phyloP scores from a whole-genome alignment of 2,329 filamentous ascomycete genomes.

The Penicillium crustosum region DNA sequence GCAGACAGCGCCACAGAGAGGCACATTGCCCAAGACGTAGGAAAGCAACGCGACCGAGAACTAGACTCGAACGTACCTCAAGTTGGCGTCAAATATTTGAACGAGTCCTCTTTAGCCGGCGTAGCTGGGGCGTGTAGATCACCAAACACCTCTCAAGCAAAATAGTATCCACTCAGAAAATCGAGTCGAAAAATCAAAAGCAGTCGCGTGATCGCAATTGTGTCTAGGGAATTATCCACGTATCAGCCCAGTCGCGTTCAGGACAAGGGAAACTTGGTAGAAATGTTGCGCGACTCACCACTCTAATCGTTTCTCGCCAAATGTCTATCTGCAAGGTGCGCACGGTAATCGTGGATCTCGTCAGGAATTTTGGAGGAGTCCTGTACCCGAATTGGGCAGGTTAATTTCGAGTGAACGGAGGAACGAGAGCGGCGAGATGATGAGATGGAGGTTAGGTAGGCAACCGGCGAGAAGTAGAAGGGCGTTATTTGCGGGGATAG shows the following conservation, averaged over 20 bases:
- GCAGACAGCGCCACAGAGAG: background rate
- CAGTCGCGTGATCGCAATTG: constrained; percentile 11
- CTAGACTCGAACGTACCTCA: background rate
- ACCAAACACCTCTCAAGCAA: background rate
- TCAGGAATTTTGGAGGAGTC: constrained; percentile 13
- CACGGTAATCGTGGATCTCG: constrained; percentile 28
- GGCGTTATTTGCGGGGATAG: background rate
- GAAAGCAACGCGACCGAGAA: background rate
- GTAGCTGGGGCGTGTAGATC: background rate
- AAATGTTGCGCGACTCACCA: constrained; percentile 30
- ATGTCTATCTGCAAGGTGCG: constrained; percentile 30
- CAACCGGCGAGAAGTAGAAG: background rate
- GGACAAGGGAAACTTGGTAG: background rate
- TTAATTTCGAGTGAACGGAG: background rate
- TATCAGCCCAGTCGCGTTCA: constrained; percentile 7
- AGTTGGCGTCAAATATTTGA: background rate
- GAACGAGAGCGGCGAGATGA: background rate
- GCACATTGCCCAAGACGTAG: background rate
- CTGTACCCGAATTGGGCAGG: background rate
- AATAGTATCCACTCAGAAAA: background rate
- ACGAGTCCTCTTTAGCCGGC: background rate
- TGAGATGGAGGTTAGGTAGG: background rate
- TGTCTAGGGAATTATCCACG: background rate
- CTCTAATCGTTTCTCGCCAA: constrained; percentile 26
- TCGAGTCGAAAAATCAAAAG: constrained; percentile 1